These are phyloP conservation scores for Sphaerulina musiva DNA, from an alignment of 2,329 filamentous ascomycete species.

Conservation along the genomic window DNA sequence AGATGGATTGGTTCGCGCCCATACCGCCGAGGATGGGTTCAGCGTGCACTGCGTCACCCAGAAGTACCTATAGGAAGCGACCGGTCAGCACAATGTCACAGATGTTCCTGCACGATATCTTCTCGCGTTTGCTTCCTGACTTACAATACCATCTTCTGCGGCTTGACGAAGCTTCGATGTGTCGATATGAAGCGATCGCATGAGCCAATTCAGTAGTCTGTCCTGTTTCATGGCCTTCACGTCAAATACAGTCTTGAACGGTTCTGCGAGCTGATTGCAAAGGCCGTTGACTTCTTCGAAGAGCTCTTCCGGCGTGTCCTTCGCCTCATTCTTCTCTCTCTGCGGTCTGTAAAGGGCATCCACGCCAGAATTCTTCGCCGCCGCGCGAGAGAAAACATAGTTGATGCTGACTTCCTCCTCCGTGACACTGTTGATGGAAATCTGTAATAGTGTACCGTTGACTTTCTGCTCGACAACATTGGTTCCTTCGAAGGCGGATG, in stretches of 20 bases:
- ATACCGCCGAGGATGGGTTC: constrained; percentile 38
- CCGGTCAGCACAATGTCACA: background rate
- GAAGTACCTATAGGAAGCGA: constrained; percentile 17
- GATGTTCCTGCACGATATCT: background rate
- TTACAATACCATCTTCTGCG: constrained; percentile 23
- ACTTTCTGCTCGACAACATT: constrained; percentile 27
- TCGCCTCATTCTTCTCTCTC: constrained; percentile 30
- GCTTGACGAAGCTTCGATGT: constrained; percentile 24
- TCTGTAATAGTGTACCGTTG: constrained; percentile 26
- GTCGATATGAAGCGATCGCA: constrained; percentile 32
- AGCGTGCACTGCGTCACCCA: constrained; percentile 39
- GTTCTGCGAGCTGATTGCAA: constrained; percentile 22
- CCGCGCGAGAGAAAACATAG: constrained; percentile 38
- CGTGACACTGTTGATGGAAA: constrained; percentile 31
- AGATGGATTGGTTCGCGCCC: constrained; percentile 37
- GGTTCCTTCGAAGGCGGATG: constrained; percentile 15
- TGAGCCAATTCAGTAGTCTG: constrained; percentile 38
- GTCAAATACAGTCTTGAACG: constrained; percentile 34
- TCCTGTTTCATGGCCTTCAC: constrained; percentile 30
- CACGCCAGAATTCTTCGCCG: constrained; percentile 19
- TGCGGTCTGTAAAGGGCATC: constrained; percentile 35
- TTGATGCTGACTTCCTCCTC: constrained; percentile 31
- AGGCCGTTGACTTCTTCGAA: constrained; percentile 32
- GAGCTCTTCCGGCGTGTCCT: constrained; percentile 33
- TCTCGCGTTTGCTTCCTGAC: background rate